Base-by-base conservation (phyloP, 768 basidiomycete species). In the Collybia nuda region DNA sequence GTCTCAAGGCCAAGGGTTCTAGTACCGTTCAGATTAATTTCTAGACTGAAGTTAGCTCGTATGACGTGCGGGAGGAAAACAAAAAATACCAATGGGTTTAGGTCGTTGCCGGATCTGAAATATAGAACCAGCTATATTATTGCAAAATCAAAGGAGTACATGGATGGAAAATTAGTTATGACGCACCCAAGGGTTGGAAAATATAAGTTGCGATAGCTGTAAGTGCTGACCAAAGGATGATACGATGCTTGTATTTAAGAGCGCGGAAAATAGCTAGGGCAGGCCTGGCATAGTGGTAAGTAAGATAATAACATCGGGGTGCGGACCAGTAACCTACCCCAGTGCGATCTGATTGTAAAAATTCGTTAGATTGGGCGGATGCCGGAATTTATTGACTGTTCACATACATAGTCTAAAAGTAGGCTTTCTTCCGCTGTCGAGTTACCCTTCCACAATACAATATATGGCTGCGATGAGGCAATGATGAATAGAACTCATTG, bases 351-450 rank as follows among this genome's bases (percentile, higher is more conserved):
- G 53, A 44, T 44, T 24, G 15, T 19, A 28, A 24, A 21, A 6
- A 7, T 11, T 44, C n/a, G 24, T 28, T 7, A 21, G 52, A 14
- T 14, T 52, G 26, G 41, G 35, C 40, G 17, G 18, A 6, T n/a
- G 28, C 38, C 18, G 14, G 21, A 49, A 19, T 40, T 41, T 19
- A 22, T 44, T 35, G 38, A 18, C 52, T 35, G 46, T 45, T 32
- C 22, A 43, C 81, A 43, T 56, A 85, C 84, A 63, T 88, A 88
- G 62, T 88, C 81, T 21, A 86, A 60, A 15, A 89, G 67, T n/a
- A 89, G 62, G 46, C 80, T 80, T 54, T 82, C 78, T 48, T 82
- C 72, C 1, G 85, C 84, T 2, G 68, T 62, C 1, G 77, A 78
- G 52, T 68, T 67, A 2, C 84, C 85, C 55, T 72, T 68, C 15